These are phyloP conservation scores for Fusarium newnesense DNA, from an alignment of 2,329 filamentous ascomycete species.

Conservation along the genomic window DNA sequence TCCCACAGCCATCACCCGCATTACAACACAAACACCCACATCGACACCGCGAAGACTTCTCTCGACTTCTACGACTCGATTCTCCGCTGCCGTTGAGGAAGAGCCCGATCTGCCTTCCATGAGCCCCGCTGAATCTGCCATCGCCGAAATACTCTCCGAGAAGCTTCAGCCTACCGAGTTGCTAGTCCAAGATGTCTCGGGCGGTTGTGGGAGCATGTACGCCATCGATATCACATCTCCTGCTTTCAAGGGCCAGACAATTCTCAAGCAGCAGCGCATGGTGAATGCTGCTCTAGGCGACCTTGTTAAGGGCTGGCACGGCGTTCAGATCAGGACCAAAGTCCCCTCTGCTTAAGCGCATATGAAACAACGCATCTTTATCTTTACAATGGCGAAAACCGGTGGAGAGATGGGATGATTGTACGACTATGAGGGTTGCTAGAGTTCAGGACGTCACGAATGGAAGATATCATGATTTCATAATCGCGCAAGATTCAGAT, in stretches of 20 bases:
- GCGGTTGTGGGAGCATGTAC: slow-evolving; percentile 90
- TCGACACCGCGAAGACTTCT: slow-evolving; percentile 16
- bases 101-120: slow-evolving; percentile 45
- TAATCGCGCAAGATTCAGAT: neutral
- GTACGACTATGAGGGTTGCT: slow-evolving; percentile 11
- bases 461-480: neutral
- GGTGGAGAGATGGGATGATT: neutral
- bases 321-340: slow-evolving; percentile 81
- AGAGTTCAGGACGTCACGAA: neutral
- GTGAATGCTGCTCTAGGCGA: slow-evolving; percentile 81
- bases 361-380: neutral
- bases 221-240: slow-evolving; percentile 80
- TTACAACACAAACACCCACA: slow-evolving; percentile 6
- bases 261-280: slow-evolving; percentile 85
- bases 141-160: slow-evolving; percentile 64
- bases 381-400: neutral
- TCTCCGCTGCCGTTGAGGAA: slow-evolving; percentile 20
- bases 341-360: slow-evolving; percentile 45
- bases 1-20: slow-evolving; percentile 7
- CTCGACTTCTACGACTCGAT: slow-evolving; percentile 12
- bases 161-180: slow-evolving; percentile 64
- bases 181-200: slow-evolving; percentile 81
- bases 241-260: slow-evolving; percentile 74
- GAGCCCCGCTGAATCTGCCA: slow-evolving; percentile 65
- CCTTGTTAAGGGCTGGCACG: slow-evolving; percentile 84